Percentiles rank a stretch among this genome's conserved stretches.
Evolutionary conservation across 768 basidiomycete species (phyloP).

Genomic region (Amanita phalloides): DNA sequence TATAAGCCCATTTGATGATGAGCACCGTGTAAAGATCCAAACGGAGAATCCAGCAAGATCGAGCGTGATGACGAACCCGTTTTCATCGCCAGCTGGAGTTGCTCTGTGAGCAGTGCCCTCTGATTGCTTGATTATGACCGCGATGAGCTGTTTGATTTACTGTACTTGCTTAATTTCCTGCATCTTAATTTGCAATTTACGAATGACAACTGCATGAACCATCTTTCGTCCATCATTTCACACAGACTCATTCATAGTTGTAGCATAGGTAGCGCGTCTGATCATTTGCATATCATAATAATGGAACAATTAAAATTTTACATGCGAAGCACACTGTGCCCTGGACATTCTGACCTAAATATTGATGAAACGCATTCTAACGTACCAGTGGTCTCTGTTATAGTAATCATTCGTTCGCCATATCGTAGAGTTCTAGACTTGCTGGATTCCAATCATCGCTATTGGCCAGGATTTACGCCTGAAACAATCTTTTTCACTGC

Average conservation of each 20-base stretch:
- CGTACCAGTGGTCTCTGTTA: background rate
- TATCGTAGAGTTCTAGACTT: conserved; percentile 26
- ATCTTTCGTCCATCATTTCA: background rate
- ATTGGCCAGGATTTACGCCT: conserved; percentile 24
- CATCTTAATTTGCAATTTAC: background rate
- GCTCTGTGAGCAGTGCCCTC: background rate
- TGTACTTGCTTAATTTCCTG: background rate
- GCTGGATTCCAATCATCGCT: conserved; percentile 2
- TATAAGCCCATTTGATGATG: conserved; percentile 74
- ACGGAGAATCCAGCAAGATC: conserved; percentile 5
- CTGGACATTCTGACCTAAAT: too few relatives aligned
- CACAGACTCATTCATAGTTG: background rate
- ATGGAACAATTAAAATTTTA: background rate
- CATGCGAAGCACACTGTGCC: too few relatives aligned
- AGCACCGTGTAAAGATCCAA: conserved; percentile 28
- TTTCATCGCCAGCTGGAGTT: conserved; percentile 1
- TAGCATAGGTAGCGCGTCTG: background rate
- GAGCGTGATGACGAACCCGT: conserved; percentile 3
- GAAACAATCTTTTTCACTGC: conserved; percentile 18
- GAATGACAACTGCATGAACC: background rate
- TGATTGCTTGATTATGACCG: background rate
- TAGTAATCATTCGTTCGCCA: background rate
- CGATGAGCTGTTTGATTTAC: background rate
- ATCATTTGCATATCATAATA: background rate
- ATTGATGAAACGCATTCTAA: too few relatives aligned